Evolutionary conservation across 2,329 filamentous ascomycete genomes (phyloP).

Genomic region (Ophiocordyceps australis): DNA sequence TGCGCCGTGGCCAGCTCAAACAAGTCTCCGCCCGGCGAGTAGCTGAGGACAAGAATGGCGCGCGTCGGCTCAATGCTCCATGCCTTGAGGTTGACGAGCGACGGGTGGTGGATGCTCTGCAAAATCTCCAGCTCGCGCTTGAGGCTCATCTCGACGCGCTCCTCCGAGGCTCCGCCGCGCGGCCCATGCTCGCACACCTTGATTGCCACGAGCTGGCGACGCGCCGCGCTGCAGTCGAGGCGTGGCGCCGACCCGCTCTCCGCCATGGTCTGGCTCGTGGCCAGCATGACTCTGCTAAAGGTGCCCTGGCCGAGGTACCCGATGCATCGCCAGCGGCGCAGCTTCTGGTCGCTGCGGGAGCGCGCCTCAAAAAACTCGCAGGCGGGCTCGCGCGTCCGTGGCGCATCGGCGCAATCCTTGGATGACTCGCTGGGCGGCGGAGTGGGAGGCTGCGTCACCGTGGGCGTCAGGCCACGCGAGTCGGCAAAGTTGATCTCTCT

Average conservation of each 20-base stretch:
- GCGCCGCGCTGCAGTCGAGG: conserved; percentile 22
- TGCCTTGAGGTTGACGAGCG: conserved; percentile 76
- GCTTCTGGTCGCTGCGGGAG: conserved; percentile 48
- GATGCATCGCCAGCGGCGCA: conserved; percentile 61
- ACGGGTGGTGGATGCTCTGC: conserved; percentile 73
- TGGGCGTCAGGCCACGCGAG: conserved; percentile 51
- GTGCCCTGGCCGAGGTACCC: conserved; percentile 78
- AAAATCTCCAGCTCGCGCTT: conserved; percentile 93
- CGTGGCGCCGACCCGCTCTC: conserved; percentile 19
- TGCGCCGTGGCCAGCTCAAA: conserved; percentile 78
- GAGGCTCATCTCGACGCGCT: conserved; percentile 80
- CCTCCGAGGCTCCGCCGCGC: conserved; percentile 80
- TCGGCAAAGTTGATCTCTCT: conserved; percentile 70
- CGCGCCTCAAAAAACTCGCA: conserved; percentile 53
- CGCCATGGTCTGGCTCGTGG: conserved; percentile 53
- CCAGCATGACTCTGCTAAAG: conserved; percentile 86
- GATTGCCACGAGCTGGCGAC: conserved; percentile 76
- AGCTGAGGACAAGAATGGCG: conserved; percentile 72
- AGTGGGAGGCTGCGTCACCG: conserved; percentile 49
- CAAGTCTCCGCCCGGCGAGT: conserved; percentile 85
- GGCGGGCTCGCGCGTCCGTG: conserved; percentile 19
- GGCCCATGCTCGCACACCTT: conserved; percentile 94
- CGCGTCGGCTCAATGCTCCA: conserved; percentile 73
- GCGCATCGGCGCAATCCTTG: conserved; percentile 19
- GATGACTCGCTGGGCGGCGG: conserved; percentile 67